These are phyloP conservation scores for Candida peoriensis DNA, from an alignment of 805 yeast genomes.

Conservation along the genomic window DNA sequence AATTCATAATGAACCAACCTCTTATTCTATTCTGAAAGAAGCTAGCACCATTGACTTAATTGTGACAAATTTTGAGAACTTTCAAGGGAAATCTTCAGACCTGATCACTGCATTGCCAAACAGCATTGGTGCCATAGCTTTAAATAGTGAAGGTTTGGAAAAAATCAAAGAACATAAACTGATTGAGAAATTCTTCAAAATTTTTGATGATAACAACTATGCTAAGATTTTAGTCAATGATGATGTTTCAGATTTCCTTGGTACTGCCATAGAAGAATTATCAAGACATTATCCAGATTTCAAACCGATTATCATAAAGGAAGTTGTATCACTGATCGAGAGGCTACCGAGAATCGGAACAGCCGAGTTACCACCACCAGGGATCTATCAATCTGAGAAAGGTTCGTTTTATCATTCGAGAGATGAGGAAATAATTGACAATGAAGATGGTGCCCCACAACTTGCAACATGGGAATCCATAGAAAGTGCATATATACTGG, in stretches of 20 bases:
- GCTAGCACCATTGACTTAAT: constrained; percentile 66
- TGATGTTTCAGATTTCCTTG: constrained; percentile 52
- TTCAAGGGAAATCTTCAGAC: constrained; percentile 55
- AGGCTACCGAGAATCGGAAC: constrained; percentile 36
- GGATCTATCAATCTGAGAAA: constrained; percentile 38
- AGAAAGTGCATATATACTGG: constrained; percentile 39
- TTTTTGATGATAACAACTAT: constrained; percentile 42
- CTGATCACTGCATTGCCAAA: constrained; percentile 62
- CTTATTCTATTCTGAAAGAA: constrained; percentile 74
- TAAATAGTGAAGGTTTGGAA: constrained; percentile 67
- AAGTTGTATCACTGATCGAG: constrained; percentile 40
- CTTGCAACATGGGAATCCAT: constrained; percentile 50
- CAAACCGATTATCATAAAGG: constrained; percentile 50
- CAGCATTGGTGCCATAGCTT: constrained; percentile 75
- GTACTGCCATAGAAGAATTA: constrained; percentile 70
- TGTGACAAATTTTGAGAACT: constrained; percentile 47
- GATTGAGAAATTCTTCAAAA: constrained; percentile 41
- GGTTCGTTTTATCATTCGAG: constrained; percentile 37
- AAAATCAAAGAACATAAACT: constrained; percentile 40
- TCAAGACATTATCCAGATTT: constrained; percentile 79
- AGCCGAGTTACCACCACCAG: constrained; percentile 32
- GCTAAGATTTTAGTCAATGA: constrained; percentile 51
- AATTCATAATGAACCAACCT: constrained; percentile 88
- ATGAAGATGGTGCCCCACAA: constrained; percentile 36
- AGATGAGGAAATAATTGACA: constrained; percentile 36